phyloP scores from a whole-genome alignment of 257 asterid species.

The Penstemon barbatus region DNA sequence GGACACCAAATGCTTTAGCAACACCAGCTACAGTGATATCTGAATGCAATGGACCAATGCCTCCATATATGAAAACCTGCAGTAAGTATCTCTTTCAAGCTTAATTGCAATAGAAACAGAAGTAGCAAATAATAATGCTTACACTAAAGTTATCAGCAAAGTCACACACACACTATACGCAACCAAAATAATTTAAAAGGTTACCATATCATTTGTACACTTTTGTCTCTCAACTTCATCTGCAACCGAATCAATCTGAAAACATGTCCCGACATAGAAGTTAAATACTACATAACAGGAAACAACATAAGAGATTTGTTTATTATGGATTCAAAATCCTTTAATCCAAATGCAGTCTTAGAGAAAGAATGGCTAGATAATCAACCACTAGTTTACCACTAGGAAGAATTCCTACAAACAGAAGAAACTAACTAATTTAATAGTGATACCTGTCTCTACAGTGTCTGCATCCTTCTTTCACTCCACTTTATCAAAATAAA shows the following conservation, averaged over 20 bases:
- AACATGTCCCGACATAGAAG: slow-evolving; percentile 1
- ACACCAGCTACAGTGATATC: slow-evolving; percentile 91
- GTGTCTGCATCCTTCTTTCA: slow-evolving; percentile 4
- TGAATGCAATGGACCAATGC: slow-evolving; percentile 86
- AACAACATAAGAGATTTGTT: slow-evolving; percentile 18
- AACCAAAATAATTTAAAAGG: background rate
- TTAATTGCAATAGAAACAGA: background rate
- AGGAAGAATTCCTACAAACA: background rate
- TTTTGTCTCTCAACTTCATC: slow-evolving; percentile 83
- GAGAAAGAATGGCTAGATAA: slow-evolving; percentile 1
- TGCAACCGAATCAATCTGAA: slow-evolving; percentile 89
- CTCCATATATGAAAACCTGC: slow-evolving; percentile 88
- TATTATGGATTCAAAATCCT: background rate
- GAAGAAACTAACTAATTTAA: background rate
- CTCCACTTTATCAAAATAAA: background rate
- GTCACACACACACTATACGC: too few species aligned
- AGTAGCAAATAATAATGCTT: slow-evolving; percentile 10
- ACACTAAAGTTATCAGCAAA: background rate
- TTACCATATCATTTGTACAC: slow-evolving; percentile 79
- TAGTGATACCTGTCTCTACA: background rate
- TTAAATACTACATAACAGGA: slow-evolving; percentile 2
- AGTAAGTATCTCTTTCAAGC: background rate
- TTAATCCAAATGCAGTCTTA: background rate
- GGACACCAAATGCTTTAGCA: slow-evolving; percentile 97
- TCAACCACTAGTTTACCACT: too few species aligned